phyloP scores from a whole-genome alignment of 2,329 filamentous ascomycete species.

The Penicillium olsonii region DNA sequence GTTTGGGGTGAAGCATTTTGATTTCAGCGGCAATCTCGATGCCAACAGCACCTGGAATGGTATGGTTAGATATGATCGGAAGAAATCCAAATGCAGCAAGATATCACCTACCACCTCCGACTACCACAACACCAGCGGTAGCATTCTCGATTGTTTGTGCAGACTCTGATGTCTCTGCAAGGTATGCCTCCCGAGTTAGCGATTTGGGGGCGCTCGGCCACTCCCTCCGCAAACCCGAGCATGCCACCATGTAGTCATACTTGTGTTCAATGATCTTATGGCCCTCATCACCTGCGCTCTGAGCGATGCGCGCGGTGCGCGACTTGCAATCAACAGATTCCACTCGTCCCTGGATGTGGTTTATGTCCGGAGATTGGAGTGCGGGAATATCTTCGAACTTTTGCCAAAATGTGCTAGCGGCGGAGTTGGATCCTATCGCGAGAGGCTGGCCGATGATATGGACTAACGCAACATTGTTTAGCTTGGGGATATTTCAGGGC shows the following conservation, averaged over 20 bases:
- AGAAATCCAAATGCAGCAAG: background rate
- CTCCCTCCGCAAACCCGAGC: conserved; percentile 65
- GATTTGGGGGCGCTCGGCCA: conserved; percentile 73
- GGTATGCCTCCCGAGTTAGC: conserved; percentile 61
- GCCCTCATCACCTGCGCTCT: background rate
- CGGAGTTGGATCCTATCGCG: conserved; percentile 1
- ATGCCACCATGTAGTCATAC: conserved; percentile 67
- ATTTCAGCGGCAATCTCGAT: conserved; percentile 78
- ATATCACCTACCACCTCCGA: conserved; percentile 46
- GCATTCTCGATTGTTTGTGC: conserved; percentile 4
- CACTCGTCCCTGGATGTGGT: conserved; percentile 2
- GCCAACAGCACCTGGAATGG: conserved; percentile 65
- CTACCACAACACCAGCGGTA: conserved; percentile 50
- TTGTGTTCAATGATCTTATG: conserved; percentile 5
- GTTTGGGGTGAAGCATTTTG: conserved; percentile 62
- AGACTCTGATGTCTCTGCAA: conserved; percentile 33
- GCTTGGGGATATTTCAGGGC: background rate
- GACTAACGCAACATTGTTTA: background rate
- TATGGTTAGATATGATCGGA: conserved; percentile 48
- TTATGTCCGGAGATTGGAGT: conserved; percentile 6
- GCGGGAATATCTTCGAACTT: conserved; percentile 8
- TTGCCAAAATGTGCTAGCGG: conserved; percentile 6
- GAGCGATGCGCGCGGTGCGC: background rate
- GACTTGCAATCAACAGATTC: conserved; percentile 8
- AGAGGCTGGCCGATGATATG: conserved; percentile 7